Evolutionary conservation across 257 asterid genomes (phyloP), one percentile per base, ranked within the genome.

Genomic region (Scutellaria galericulata): DNA sequence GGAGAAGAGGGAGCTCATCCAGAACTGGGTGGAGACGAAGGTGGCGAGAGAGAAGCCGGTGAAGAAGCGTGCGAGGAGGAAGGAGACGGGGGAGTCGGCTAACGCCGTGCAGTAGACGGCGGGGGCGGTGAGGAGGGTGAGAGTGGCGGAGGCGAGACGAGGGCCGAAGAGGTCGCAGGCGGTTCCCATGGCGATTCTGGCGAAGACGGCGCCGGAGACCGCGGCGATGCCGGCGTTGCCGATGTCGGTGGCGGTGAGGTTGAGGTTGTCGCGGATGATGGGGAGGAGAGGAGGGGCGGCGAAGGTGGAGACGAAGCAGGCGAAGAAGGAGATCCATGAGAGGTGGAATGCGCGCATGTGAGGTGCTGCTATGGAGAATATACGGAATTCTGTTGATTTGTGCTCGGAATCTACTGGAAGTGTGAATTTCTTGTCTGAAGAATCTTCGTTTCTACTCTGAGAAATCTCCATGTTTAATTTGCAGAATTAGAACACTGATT

Each of bases 331-430:
- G 20, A 91, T 20, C 98, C 98, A 91, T 2, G 96, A 80, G 53
- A 93, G 85, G 14, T 93, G 98, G 70, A 91, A 94, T 0, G 96
- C 87, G 8, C 96, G 83, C 98, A 94, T 94, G 73, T 91, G 98
- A 5, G 96, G 98, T 1, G 88, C 74, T 0, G 91, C 89, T 2
- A 68, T 4, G 0, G 98, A 91, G 24, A 77, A 70, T 0, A 88
- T 70, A 7, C 83, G 53, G 80, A 94, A 85, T 10, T 84, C 83
- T 0, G 91, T 88, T 12, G 95, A 79, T 65, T 85, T 94, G 20
- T 91, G 89, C 39, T 91, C 98, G 5, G 97, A 89, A 53, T 94
- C 97, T 13, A 94, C 96, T 0, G 96, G 84, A 37, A 91, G 76
- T 3, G 83, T 40, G 61, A 93, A 93, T 6, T 66, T 82, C 40